A percentile compares a stretch with the other conserved stretches of the same genome.
phyloP scores from a whole-genome alignment of 768 basidiomycete genomes.

The Podaxis sp. region DNA sequence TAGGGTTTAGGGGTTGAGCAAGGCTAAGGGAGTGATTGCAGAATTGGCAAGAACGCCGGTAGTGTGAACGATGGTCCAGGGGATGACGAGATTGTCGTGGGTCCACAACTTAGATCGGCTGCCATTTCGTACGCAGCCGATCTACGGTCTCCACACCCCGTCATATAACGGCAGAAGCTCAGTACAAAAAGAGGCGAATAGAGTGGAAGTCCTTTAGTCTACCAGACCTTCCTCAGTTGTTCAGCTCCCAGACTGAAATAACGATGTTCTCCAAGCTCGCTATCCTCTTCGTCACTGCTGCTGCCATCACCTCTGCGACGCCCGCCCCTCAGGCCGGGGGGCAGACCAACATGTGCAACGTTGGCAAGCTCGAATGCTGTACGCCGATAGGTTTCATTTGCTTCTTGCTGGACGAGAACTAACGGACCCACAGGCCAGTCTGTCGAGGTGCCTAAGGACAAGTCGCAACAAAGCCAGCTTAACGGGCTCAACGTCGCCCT shows the following conservation, averaged over 20 bases:
- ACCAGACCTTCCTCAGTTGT: background rate
- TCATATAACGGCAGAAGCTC: background rate
- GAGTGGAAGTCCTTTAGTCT: too few species aligned
- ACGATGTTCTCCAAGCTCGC: background rate
- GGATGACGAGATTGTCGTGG: too few species aligned
- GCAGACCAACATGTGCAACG: background rate
- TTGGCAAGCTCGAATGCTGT: background rate
- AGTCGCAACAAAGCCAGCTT: background rate
- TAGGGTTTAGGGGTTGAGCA: too few species aligned
- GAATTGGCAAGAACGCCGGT: too few species aligned
- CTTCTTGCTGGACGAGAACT: background rate
- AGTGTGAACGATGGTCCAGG: too few species aligned
- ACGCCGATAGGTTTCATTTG: background rate
- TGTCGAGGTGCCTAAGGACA: background rate
- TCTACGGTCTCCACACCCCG: too few species aligned
- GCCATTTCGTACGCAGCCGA: too few species aligned
- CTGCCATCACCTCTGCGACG: background rate
- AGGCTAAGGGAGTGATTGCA: too few species aligned
- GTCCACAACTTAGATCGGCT: too few species aligned
- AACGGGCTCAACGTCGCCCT: background rate
- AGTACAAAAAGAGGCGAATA: too few species aligned
- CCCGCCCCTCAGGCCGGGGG: background rate
- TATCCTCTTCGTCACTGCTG: background rate
- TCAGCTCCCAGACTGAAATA: background rate
- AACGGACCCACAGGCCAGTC: background rate